These are phyloP conservation scores for Petunia hybrid DNA, from an alignment of 305 asterid species.

Conservation along the genomic window DNA sequence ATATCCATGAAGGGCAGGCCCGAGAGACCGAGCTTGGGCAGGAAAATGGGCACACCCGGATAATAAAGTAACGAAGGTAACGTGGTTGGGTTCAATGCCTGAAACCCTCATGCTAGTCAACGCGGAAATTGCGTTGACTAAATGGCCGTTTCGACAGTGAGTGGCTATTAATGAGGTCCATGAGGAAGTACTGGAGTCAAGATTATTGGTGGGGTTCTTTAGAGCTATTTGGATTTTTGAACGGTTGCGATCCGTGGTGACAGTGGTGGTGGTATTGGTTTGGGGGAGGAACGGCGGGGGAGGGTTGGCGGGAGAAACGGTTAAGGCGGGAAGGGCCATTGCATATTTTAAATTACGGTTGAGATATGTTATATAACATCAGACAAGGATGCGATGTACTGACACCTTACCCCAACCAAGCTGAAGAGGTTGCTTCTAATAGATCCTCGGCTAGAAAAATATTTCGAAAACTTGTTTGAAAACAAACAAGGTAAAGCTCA, in stretches of 20 bases:
- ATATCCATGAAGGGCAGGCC: slow-evolving; percentile 65
- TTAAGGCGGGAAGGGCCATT: slow-evolving; percentile 63
- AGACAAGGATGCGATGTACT: no score
- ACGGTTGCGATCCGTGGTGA: background rate
- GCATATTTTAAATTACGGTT: slow-evolving; percentile 44
- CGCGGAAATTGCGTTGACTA: slow-evolving; percentile 54
- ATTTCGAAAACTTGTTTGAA: no score
- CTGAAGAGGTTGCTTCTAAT: no score
- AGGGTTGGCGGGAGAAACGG: slow-evolving; percentile 34
- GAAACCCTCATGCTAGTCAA: slow-evolving; percentile 66
- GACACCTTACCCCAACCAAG: no score
- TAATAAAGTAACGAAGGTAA: slow-evolving; percentile 65
- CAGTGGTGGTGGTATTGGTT: background rate
- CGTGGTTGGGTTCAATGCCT: slow-evolving; percentile 63
- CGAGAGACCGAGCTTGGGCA: slow-evolving; percentile 45
- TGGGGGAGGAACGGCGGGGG: slow-evolving; percentile 24
- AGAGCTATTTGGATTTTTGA: background rate
- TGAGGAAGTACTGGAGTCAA: slow-evolving; percentile 53
- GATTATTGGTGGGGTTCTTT: slow-evolving; percentile 29
- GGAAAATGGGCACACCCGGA: slow-evolving; percentile 77
- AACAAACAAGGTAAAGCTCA: no score
- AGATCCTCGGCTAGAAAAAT: no score
- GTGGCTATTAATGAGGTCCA: slow-evolving; percentile 79
- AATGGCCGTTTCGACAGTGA: slow-evolving; percentile 67
- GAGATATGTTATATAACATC: background rate